A percentile compares a stretch with the other conserved stretches of the same genome.
These are phyloP conservation scores for Stemphylium vesicarium DNA, from an alignment of 2,329 filamentous ascomycete species.

Conservation along the genomic window DNA sequence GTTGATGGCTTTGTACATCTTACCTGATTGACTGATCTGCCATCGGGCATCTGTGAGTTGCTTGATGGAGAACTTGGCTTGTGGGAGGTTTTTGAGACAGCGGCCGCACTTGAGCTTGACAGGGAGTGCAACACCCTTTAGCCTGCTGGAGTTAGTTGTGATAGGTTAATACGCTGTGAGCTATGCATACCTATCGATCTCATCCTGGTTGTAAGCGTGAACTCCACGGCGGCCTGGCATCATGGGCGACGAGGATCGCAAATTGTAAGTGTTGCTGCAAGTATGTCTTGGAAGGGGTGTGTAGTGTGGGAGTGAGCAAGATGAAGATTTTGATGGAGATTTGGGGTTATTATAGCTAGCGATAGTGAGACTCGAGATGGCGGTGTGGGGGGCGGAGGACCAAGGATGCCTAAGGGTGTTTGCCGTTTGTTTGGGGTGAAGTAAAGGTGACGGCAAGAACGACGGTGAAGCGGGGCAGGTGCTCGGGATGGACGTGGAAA, in stretches of 20 bases:
- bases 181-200: conserved; percentile 18
- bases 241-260: background rate
- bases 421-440: conserved; percentile 7
- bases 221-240: conserved; percentile 7
- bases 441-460: conserved; percentile 12
- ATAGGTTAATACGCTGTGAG: too few species aligned
- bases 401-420: background rate
- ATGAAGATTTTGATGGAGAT: background rate
- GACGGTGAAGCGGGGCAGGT: background rate
- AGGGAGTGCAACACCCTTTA: conserved; percentile 29
- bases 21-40: conserved; percentile 16
- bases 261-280: background rate
- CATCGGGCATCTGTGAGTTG: conserved; percentile 50
- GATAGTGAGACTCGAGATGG: background rate
- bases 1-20: conserved; percentile 36
- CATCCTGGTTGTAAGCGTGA: conserved; percentile 16
- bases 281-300: background rate
- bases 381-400: background rate
- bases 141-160: conserved; percentile 10
- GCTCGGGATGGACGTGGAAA: background rate
- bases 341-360: background rate
- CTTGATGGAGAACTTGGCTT: conserved; percentile 54
- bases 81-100: conserved; percentile 52
- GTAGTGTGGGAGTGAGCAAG: background rate
- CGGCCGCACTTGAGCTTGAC: conserved; percentile 53